A percentile compares a stretch with the other conserved stretches of the same genome.
These are phyloP conservation scores for Centrapalus pauciflorus DNA, from an alignment of 129 eudicot genomes.

Conservation along the genomic window DNA sequence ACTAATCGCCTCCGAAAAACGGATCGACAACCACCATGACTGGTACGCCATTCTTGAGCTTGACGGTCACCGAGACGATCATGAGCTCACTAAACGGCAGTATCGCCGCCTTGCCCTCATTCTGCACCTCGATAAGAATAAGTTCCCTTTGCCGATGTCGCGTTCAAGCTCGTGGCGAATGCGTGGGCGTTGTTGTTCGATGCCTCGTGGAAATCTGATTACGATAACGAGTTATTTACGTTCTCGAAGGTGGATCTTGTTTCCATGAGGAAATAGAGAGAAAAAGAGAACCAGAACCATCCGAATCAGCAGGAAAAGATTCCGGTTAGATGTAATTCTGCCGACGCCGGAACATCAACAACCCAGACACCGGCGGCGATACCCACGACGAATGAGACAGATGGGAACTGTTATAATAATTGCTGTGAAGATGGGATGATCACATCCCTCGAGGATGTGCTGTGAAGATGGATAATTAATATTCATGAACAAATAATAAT, in stretches of 20 bases:
- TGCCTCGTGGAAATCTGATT: slow-evolving; percentile 29
- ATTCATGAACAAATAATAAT: too few species aligned
- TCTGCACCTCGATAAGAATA: slow-evolving; percentile 86
- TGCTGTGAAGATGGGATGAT: too few species aligned
- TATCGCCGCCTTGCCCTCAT: slow-evolving; percentile 78
- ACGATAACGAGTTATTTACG: slow-evolving; percentile 37
- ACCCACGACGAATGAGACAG: neutral
- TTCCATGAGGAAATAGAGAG: slow-evolving; percentile 14
- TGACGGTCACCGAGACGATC: slow-evolving; percentile 41
- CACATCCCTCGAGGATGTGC: too few species aligned
- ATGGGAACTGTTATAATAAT: too few species aligned
- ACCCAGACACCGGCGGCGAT: neutral
- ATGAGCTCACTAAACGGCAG: slow-evolving; percentile 55
- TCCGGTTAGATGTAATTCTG: slow-evolving; percentile 45
- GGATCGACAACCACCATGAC: slow-evolving; percentile 44
- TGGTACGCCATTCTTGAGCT: slow-evolving; percentile 77
- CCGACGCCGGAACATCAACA: slow-evolving; percentile 7
- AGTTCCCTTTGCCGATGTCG: slow-evolving; percentile 50
- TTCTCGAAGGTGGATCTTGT: slow-evolving; percentile 55
- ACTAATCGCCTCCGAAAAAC: slow-evolving; percentile 63
- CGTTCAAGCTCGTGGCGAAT: slow-evolving; percentile 74
- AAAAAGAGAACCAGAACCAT: slow-evolving; percentile 4
- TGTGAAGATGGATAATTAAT: too few species aligned
- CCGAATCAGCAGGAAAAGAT: slow-evolving; percentile 33
- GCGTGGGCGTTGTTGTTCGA: slow-evolving; percentile 72